phyloP scores from a whole-genome alignment of 2,329 filamentous ascomycete genomes.

The Arthrinium phaeospermum region DNA sequence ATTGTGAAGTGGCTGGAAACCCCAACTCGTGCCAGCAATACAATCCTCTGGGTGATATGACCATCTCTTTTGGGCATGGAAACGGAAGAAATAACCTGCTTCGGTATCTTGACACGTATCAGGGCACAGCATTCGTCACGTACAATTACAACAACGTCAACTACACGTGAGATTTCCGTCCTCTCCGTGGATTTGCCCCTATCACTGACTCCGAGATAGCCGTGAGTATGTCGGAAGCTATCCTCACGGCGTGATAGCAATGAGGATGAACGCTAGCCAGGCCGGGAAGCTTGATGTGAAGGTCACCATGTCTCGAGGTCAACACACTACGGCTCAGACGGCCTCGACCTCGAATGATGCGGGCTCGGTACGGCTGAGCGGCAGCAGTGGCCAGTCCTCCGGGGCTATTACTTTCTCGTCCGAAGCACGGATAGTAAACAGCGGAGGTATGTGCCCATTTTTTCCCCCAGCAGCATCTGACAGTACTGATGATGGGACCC shows the following conservation, averaged over 20 bases:
- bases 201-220: conserved; percentile 24
- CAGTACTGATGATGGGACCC: neutral
- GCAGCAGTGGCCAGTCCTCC: conserved; percentile 32
- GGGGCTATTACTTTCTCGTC: conserved; percentile 33
- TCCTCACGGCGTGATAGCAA: conserved; percentile 46
- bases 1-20: conserved; percentile 41
- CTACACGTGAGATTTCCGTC: conserved; percentile 29
- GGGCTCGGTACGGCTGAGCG: conserved; percentile 32
- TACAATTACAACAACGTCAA: conserved; percentile 42
- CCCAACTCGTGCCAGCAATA: conserved; percentile 46
- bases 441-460: conserved; percentile 27
- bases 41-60: conserved; percentile 42
- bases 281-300: conserved; percentile 30
- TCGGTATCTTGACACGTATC: conserved; percentile 46
- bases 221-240: conserved; percentile 50
- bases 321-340: conserved; percentile 26
- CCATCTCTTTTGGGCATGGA: conserved; percentile 45
- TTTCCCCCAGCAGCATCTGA: neutral
- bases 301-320: conserved; percentile 30
- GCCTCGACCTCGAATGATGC: conserved; percentile 29
- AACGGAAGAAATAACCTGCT: conserved; percentile 40
- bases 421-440: conserved; percentile 26
- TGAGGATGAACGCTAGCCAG: conserved; percentile 31
- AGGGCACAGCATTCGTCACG: conserved; percentile 42
- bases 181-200: too few relatives aligned